phyloP scores from a whole-genome alignment of 192 early-diverging fungal species.

The Ramicandelaber brevisporus region DNA sequence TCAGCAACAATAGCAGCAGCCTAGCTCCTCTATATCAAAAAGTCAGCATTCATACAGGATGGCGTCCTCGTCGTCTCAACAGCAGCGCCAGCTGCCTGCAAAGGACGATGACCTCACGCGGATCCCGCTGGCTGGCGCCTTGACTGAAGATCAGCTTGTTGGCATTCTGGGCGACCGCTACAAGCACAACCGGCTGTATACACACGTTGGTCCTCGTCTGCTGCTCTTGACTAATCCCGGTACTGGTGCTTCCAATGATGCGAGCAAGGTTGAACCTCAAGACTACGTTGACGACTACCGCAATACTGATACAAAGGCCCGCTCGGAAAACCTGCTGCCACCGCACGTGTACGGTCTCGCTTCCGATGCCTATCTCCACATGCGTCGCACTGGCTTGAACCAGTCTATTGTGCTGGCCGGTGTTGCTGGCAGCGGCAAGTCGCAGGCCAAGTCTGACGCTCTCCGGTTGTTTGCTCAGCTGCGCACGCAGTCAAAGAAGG shows the following conservation, averaged over 20 bases:
- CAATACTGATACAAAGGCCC: conserved; percentile 16
- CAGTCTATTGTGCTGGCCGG: conserved; percentile 84
- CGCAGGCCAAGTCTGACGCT: conserved; percentile 36
- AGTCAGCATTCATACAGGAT: no score
- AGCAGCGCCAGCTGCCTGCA: no score
- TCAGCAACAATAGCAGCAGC: no score
- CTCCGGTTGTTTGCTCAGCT: conserved; percentile 40
- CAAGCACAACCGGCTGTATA: background rate
- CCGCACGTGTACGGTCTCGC: conserved; percentile 74
- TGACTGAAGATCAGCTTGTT: no score
- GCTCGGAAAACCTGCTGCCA: conserved; percentile 10
- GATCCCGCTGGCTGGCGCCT: no score
- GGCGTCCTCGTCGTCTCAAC: no score
- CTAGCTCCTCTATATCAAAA: no score
- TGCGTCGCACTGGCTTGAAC: conserved; percentile 59
- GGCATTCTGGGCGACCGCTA: no score
- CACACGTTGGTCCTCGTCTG: background rate
- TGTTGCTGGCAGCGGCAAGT: conserved; percentile 71
- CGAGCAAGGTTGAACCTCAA: conserved; percentile 14
- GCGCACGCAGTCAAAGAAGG: conserved; percentile 39
- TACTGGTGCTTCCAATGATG: background rate
- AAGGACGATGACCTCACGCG: no score
- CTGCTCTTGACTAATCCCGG: conserved; percentile 1
- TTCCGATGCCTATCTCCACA: conserved; percentile 62
- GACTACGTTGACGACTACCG: conserved; percentile 51